phyloP scores from a whole-genome alignment of 225 moss, liverwort and hornwort genomes.

The Physcomitrellopsis africana region DNA sequence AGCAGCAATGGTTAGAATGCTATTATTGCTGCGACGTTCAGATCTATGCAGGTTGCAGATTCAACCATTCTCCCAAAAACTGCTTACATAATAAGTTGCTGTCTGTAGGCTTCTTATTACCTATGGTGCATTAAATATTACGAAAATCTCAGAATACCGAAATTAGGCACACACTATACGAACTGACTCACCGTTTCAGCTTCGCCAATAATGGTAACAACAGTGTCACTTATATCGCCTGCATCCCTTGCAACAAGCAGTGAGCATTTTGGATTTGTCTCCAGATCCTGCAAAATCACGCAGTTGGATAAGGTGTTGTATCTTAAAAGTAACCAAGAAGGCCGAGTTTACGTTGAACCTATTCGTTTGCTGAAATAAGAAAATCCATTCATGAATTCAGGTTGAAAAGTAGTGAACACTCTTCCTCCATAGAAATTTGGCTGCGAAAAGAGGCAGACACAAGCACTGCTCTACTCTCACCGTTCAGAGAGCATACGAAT shows the following conservation, averaged over 20 bases:
- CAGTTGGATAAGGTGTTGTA: slow-evolving; percentile 15
- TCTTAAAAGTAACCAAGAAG: slow-evolving; percentile 6
- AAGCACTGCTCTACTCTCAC: background rate
- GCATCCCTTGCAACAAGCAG: slow-evolving; percentile 87
- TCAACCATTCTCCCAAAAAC: background rate
- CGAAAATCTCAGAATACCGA: slow-evolving; percentile 10
- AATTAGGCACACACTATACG: slow-evolving; percentile 17
- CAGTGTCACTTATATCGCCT: slow-evolving; percentile 69
- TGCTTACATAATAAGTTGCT: background rate
- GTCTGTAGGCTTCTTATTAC: background rate
- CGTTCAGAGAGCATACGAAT: slow-evolving; percentile 19
- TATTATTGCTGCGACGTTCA: too few relatives aligned
- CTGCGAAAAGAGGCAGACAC: slow-evolving; percentile 3
- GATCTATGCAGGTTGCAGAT: background rate
- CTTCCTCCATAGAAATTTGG: slow-evolving; percentile 12
- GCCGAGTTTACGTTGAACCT: background rate
- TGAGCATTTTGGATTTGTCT: slow-evolving; percentile 83
- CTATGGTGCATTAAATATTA: background rate
- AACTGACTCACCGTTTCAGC: slow-evolving; percentile 63
- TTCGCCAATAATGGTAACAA: slow-evolving; percentile 84
- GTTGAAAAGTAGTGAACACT: background rate
- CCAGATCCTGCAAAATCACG: slow-evolving; percentile 69
- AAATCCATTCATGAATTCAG: background rate
- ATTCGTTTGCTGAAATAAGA: background rate
- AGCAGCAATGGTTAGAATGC: background rate